A percentile compares a stretch with the other conserved stretches of the same genome.
phyloP scores from a whole-genome alignment of 495 filamentous ascomycete genomes.

The Echria macrotheca region DNA sequence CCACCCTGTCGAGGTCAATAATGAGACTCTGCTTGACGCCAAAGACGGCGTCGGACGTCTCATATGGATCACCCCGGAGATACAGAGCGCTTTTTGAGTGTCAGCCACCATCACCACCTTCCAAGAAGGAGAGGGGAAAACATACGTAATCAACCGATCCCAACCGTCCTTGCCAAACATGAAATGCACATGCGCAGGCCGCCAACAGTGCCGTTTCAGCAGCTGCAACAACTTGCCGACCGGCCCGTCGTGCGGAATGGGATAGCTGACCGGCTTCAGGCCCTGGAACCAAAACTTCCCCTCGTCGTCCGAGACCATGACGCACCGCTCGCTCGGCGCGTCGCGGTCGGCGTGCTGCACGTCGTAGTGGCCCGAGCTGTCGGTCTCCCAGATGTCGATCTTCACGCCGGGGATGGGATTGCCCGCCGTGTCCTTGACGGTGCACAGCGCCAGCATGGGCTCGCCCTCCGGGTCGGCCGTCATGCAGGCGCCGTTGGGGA shows the following conservation, averaged over 20 bases:
- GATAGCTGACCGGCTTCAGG: slow-evolving; percentile 82
- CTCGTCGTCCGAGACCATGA: slow-evolving; percentile 64
- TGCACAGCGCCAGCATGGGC: slow-evolving; percentile 73
- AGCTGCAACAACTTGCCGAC: slow-evolving; percentile 70
- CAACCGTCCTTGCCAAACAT: slow-evolving; percentile 84
- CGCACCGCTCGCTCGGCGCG: slow-evolving; percentile 72
- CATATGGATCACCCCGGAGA: slow-evolving; percentile 77
- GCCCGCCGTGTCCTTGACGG: slow-evolving; percentile 62
- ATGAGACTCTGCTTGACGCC: slow-evolving; percentile 84
- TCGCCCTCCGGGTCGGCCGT: slow-evolving; percentile 64
- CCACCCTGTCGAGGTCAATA: slow-evolving; percentile 63
- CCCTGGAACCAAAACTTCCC: slow-evolving; percentile 87
- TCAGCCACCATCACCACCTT: not conserved
- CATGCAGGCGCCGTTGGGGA: slow-evolving; percentile 61
- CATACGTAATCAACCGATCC: slow-evolving; percentile 81
- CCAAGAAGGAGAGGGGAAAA: slow-evolving; percentile 15
- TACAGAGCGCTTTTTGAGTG: slow-evolving; percentile 68
- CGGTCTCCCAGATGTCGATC: slow-evolving; percentile 93
- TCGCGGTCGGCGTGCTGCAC: slow-evolving; percentile 70
- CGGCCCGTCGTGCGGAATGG: slow-evolving; percentile 85
- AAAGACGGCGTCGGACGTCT: slow-evolving; percentile 87
- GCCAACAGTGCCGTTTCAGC: slow-evolving; percentile 70
- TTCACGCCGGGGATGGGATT: slow-evolving; percentile 63
- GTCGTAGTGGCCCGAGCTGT: slow-evolving; percentile 81
- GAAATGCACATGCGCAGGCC: slow-evolving; percentile 90